phyloP scores from a whole-genome alignment of 176 grass and related monocot species.

The Hsuehochloa calcarea region DNA sequence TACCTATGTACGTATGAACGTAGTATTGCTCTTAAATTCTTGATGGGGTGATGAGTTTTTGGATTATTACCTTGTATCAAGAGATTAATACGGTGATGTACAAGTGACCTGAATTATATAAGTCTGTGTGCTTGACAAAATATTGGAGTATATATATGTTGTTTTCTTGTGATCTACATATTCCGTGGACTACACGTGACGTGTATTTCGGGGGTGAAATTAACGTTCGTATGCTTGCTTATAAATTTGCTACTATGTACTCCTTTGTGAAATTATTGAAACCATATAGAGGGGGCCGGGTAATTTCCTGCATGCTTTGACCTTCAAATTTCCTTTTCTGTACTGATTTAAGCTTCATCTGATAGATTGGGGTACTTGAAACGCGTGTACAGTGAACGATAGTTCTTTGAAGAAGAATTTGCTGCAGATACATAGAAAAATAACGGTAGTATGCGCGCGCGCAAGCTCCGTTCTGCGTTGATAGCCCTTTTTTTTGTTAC shows the following conservation, averaged over 20 bases:
- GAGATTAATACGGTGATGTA: conserved; percentile 20
- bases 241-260: background rate
- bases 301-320: background rate
- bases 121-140: background rate
- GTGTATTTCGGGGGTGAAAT: background rate
- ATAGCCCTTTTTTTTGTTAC: background rate
- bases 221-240: too few species aligned
- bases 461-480: background rate
- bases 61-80: conserved; percentile 62
- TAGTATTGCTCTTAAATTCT: conserved; percentile 29
- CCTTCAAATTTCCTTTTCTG: background rate
- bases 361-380: background rate
- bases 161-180: background rate
- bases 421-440: too few species aligned
- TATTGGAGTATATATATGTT: too few species aligned
- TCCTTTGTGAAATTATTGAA: background rate
- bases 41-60: conserved; percentile 58
- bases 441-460: background rate
- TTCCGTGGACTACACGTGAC: background rate
- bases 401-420: background rate
- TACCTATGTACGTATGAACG: background rate
- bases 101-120: background rate
- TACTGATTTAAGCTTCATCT: background rate
- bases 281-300: background rate
- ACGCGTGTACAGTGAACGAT: background rate